Conservation (phyloP, 768 basidiomycete species). For the Amanita exitialis region DNA sequence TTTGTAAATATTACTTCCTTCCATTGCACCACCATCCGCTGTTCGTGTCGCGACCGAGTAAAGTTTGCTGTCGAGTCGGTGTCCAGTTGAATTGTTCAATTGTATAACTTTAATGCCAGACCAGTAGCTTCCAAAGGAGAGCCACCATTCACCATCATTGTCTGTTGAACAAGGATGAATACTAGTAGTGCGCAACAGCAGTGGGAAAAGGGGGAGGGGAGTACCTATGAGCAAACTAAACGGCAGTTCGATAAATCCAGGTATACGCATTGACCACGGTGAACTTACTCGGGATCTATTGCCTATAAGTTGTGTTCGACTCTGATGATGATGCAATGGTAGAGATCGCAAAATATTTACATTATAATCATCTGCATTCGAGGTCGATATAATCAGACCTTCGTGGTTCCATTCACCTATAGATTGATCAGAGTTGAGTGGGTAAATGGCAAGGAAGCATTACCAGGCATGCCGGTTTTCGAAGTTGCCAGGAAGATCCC, state of each 20-base stretch:
- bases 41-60: constrained; percentile 27
- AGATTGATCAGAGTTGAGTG: constrained; percentile 9
- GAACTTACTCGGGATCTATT: constrained; percentile 41
- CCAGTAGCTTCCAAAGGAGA: too few relatives aligned
- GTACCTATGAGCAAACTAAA: neutral
- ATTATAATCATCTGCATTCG: constrained; percentile 17
- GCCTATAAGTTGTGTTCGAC: constrained; percentile 20
- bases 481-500: constrained; percentile 19
- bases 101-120: constrained; percentile 33
- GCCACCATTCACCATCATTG: too few relatives aligned
- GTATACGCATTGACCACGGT: neutral
- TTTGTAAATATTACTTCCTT: constrained; percentile 38
- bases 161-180: too few relatives aligned
- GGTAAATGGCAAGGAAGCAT: neutral
- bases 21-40: constrained; percentile 33
- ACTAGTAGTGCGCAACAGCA: too few relatives aligned
- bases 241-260: too few relatives aligned
- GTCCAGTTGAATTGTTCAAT: constrained; percentile 32
- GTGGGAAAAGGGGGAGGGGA: too few relatives aligned
- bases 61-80: constrained; percentile 25
- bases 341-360: constrained; percentile 24
- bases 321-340: neutral
- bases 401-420: constrained; percentile 29
- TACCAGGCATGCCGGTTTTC: neutral
- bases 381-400: constrained; percentile 37